Evolutionary conservation across 306 rosid genomes (phyloP), one percentile per base, ranked within the genome.

Genomic region (Acacia confusa): DNA sequence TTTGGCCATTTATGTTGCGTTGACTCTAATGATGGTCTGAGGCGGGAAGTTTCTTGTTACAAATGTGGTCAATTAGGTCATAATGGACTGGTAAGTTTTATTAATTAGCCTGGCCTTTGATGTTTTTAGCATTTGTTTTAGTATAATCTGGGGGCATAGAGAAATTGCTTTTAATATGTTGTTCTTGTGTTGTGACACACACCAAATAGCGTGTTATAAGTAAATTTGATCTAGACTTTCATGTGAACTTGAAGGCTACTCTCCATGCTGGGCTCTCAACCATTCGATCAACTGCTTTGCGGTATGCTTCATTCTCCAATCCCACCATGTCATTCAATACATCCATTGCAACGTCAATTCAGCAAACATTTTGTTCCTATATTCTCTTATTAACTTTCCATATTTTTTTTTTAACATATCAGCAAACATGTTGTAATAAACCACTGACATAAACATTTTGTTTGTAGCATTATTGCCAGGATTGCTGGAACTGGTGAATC

Each of bases 31-130:
- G 83, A 88, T 69, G 60, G 73, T 70, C 76, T 52, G 36, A 36
- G 74, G 0, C 71, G 85, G 85, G 92, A 83, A 78, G 44, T 92
- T 86, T 95, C 98, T 43, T 95, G 98, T 87, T 95, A 92, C 82
- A 92, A 81, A 88, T 95, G 99, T 73, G 98, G 99, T 53, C 86
- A 82, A 76, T 52, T 84, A 76, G 99, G 99, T 22, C 99, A 95
- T 81, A 83, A 94, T 24, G 98, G 98, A 78, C 80, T 86, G 98
- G 99, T 95, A 88, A 91, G 97, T 87, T 72, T 38, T 75, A 44
- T 45, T 70, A 69, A 72, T n/a, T 75, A 50, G n/a, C 34, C 63
- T 50, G 38, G 40, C 64, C 57, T 61, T 78, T 57, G 20, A 24
- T 25, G 44, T 44, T 45, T 13, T 7, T n/a, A 40, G 34, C 48